Percentiles rank a stretch among this genome's conserved stretches.
Conservation (phyloP, 352 stramenopile species). For the Pythium phragmiticola region DNA sequence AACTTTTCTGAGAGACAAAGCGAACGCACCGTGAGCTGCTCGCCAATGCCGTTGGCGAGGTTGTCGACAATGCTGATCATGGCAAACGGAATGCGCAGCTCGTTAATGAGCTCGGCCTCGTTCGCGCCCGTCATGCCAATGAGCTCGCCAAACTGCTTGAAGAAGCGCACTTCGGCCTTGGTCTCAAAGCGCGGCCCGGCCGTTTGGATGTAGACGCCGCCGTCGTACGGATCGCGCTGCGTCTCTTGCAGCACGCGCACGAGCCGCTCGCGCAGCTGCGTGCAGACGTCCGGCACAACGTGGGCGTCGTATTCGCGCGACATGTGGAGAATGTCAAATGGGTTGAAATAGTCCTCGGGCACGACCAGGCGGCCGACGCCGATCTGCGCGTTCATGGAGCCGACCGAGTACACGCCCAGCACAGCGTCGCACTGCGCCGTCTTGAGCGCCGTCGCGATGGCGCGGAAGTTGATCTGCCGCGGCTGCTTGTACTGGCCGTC, state of each 20-base stretch:
- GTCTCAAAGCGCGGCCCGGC: conserved; percentile 87
- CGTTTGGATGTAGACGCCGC: conserved; percentile 86
- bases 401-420: conserved; percentile 86
- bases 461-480: conserved; percentile 84
- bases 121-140: conserved; percentile 89
- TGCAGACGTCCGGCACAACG: conserved; percentile 68
- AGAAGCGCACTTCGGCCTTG: conserved; percentile 89
- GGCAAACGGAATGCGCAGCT: conserved; percentile 76
- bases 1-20: background rate
- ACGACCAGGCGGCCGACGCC: conserved; percentile 62
- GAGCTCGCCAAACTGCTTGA: conserved; percentile 82
- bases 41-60: conserved; percentile 81
- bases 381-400: conserved; percentile 71
- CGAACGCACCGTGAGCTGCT: conserved; percentile 58
- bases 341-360: conserved; percentile 88
- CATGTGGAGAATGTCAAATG: conserved; percentile 84
- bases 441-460: conserved; percentile 72
- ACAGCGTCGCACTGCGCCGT: conserved; percentile 56
- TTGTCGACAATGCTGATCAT: conserved; percentile 91
- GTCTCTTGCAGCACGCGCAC: conserved; percentile 44
- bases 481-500: conserved; percentile 80
- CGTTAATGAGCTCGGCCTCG: conserved; percentile 84
- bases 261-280: conserved; percentile 46
- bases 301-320: conserved; percentile 82
- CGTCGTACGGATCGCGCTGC: conserved; percentile 57